phyloP scores from a whole-genome alignment of 2,329 filamentous ascomycete genomes.

The Stenocarpella maydis region DNA sequence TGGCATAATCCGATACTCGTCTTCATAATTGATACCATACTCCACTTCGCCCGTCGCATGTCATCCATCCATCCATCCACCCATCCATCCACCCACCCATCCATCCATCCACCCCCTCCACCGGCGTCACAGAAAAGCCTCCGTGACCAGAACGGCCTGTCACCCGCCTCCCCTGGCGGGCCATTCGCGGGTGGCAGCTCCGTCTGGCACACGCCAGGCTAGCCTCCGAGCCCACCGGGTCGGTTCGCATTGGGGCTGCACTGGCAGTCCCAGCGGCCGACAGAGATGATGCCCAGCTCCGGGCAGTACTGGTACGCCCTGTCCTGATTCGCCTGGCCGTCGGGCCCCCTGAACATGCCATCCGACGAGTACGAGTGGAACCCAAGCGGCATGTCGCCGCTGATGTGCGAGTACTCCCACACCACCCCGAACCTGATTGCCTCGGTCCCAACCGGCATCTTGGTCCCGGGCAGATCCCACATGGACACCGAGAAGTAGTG shows the following conservation, averaged over 20 bases:
- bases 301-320: constrained; percentile 19
- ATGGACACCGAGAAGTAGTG: constrained; percentile 66
- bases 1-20: constrained; percentile 5
- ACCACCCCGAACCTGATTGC: constrained; percentile 21
- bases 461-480: constrained; percentile 54
- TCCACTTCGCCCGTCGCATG: background rate
- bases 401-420: background rate
- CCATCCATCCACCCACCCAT: too few relatives aligned
- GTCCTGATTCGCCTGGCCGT: constrained; percentile 23
- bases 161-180: background rate
- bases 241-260: constrained; percentile 6
- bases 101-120: too few relatives aligned
- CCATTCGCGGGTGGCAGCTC: background rate
- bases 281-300: constrained; percentile 10
- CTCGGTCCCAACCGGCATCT: constrained; percentile 47
- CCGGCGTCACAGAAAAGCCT: background rate
- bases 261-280: constrained; percentile 19
- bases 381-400: constrained; percentile 23
- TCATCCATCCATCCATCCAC: too few relatives aligned
- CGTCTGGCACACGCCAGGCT: background rate
- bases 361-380: constrained; percentile 24
- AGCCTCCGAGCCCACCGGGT: constrained; percentile 19
- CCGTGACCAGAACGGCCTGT: background rate
- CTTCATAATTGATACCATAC: background rate
- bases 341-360: constrained; percentile 12